These are phyloP conservation scores for Epichloe coenophiala DNA, from an alignment of 2,329 filamentous ascomycete genomes.

Conservation along the genomic window DNA sequence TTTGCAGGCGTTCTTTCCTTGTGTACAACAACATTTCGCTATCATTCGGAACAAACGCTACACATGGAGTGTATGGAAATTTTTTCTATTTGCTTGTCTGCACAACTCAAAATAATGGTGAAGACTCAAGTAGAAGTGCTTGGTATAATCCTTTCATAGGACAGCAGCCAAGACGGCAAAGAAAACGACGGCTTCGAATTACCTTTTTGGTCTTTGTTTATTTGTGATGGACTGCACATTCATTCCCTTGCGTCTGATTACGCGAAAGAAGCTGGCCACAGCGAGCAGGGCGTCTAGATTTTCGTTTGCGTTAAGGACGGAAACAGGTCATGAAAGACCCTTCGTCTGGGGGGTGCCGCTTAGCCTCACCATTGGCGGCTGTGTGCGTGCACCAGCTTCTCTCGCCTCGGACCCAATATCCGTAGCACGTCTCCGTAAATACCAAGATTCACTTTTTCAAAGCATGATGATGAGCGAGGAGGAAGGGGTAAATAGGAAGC, in stretches of 20 bases:
- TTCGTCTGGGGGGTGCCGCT: too few relatives aligned
- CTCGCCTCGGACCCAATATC: neutral
- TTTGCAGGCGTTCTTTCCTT: conserved; percentile 4
- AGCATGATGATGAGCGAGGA: neutral
- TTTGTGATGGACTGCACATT: neutral
- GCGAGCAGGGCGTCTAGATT: conserved; percentile 8
- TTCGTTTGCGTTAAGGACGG: neutral
- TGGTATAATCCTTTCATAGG: too few relatives aligned
- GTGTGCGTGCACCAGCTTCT: neutral
- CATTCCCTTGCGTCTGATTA: neutral
- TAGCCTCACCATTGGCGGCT: neutral
- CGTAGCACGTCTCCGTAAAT: neutral
- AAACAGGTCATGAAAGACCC: too few relatives aligned
- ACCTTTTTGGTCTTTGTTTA: neutral
- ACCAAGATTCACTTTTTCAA: neutral
- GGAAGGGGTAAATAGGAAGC: neutral
- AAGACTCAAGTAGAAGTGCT: too few relatives aligned
- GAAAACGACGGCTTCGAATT: neutral
- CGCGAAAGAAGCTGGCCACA: conserved; percentile 7
- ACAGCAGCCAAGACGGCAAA: too few relatives aligned
- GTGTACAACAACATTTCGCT: neutral
- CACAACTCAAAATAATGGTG: neutral
- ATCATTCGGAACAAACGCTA: neutral
- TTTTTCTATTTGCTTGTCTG: neutral
- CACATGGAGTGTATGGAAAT: neutral